These are phyloP conservation scores for Colletotrichum euphorbiae DNA, from an alignment of 2,329 filamentous ascomycete genomes.

Conservation along the genomic window DNA sequence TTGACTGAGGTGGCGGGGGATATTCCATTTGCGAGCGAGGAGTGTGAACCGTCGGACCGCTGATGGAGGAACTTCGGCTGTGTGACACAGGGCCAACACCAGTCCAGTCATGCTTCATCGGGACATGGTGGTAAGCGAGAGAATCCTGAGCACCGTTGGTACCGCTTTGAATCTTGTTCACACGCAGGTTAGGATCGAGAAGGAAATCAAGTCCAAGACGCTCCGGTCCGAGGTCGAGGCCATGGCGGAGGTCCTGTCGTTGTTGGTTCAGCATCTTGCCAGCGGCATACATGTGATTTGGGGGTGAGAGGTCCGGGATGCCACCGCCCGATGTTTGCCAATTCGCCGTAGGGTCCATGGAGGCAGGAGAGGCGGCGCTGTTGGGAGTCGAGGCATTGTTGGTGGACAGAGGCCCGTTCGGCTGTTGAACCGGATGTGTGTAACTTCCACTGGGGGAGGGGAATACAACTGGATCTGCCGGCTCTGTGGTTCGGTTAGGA, in stretches of 20 bases:
- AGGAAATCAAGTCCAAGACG: slow-evolving; percentile 80
- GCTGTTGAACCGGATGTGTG: slow-evolving; percentile 39
- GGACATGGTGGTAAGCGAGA: slow-evolving; percentile 56
- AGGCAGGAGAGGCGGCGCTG: slow-evolving; percentile 52
- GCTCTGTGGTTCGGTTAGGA: slow-evolving; percentile 36
- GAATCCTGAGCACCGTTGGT: slow-evolving; percentile 61
- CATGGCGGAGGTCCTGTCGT: slow-evolving; percentile 62
- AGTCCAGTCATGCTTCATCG: slow-evolving; percentile 65
- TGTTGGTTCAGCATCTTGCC: slow-evolving; percentile 57
- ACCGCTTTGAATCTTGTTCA: slow-evolving; percentile 63
- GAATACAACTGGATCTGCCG: slow-evolving; percentile 47
- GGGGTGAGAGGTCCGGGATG: slow-evolving; percentile 40
- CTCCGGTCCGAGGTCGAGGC: slow-evolving; percentile 72
- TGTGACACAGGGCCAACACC: slow-evolving; percentile 65
- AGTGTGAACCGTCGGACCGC: slow-evolving; percentile 25
- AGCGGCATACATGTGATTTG: slow-evolving; percentile 44
- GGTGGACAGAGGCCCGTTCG: slow-evolving; percentile 45
- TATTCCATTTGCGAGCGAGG: slow-evolving; percentile 26
- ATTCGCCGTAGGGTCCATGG: slow-evolving; percentile 43
- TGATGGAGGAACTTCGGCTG: slow-evolving; percentile 69
- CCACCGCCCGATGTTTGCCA: slow-evolving; percentile 16
- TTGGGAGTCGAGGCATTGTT: slow-evolving; percentile 53
- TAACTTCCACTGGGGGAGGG: slow-evolving; percentile 46
- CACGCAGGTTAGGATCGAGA: slow-evolving; percentile 69
- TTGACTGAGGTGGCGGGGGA: slow-evolving; percentile 1